phyloP scores from a whole-genome alignment of 768 basidiomycete genomes.

The Lactarius pseudohatsudake region DNA sequence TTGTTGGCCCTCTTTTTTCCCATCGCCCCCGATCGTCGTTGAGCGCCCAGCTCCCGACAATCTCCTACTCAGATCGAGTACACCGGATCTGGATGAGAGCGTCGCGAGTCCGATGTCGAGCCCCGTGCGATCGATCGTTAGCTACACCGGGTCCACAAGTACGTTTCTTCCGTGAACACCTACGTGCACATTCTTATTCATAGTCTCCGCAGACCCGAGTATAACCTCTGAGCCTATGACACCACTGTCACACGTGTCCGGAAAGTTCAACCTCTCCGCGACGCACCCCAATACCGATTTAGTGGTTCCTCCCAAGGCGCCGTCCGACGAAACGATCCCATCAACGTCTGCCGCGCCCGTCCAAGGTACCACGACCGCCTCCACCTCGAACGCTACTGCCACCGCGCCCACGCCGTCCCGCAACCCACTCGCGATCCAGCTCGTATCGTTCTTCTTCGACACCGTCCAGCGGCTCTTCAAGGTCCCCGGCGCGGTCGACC shows the following conservation, averaged over 20 bases:
- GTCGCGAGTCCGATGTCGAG: slow-evolving; percentile 9
- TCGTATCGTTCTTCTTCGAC: slow-evolving; percentile 22
- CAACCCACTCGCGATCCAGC: slow-evolving; percentile 14
- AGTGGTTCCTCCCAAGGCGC: not conserved
- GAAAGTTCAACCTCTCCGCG: not conserved
- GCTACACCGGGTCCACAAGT: slow-evolving; percentile 14
- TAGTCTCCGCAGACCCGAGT: not conserved
- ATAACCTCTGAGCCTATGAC: slow-evolving; percentile 19
- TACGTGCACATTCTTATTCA: not conserved
- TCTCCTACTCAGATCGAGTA: not conserved
- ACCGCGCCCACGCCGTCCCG: not conserved
- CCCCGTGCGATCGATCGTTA: slow-evolving; percentile 14
- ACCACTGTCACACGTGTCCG: slow-evolving; percentile 6
- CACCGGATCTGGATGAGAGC: slow-evolving; percentile 8
- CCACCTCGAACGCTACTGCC: slow-evolving; percentile 3
- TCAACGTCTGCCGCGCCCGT: not conserved
- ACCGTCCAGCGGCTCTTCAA: slow-evolving; percentile 19
- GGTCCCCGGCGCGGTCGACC: slow-evolving; percentile 15
- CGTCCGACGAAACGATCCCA: not conserved
- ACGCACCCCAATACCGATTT: not conserved
- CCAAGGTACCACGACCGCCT: not conserved
- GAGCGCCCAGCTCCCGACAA: not conserved
- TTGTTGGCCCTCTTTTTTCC: slow-evolving; percentile 22
- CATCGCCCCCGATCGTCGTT: slow-evolving; percentile 14
- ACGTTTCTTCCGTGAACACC: not conserved